These are phyloP conservation scores for Talaromyces sp. DNA, from an alignment of 2,329 filamentous ascomycete genomes.

Conservation along the genomic window DNA sequence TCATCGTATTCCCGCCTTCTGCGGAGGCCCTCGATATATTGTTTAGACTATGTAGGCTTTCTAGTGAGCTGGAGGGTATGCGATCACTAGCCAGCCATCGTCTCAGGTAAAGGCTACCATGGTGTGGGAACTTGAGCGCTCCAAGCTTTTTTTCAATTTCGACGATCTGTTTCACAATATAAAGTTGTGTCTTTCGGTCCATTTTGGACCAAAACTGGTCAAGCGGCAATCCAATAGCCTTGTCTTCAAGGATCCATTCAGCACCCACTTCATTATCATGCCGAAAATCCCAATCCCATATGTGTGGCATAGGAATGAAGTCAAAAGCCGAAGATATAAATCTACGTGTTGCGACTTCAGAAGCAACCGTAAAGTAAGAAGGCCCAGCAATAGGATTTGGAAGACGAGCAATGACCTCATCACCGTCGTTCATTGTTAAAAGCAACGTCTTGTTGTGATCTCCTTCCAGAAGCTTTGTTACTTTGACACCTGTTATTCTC, in stretches of 20 bases:
- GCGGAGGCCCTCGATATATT: neutral
- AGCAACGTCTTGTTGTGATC: slow-evolving; percentile 21
- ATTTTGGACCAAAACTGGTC: slow-evolving; percentile 24
- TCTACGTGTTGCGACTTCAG: slow-evolving; percentile 20
- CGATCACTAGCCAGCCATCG: neutral
- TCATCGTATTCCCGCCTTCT: neutral
- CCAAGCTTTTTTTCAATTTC: slow-evolving; percentile 17
- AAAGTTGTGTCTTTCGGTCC: slow-evolving; percentile 8
- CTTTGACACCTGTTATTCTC: slow-evolving; percentile 11
- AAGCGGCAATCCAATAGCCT: slow-evolving; percentile 23
- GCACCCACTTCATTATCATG: slow-evolving; percentile 30
- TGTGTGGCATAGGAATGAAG: slow-evolving; percentile 27
- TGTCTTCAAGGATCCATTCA: slow-evolving; percentile 38
- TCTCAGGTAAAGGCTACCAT: slow-evolving; percentile 18
- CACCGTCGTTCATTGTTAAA: slow-evolving; percentile 19
- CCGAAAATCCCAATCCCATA: slow-evolving; percentile 29
- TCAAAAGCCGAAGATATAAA: slow-evolving; percentile 12
- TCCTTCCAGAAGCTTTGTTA: slow-evolving; percentile 20
- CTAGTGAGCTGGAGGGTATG: neutral
- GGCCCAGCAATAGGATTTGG: slow-evolving; percentile 16
- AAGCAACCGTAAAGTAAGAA: slow-evolving; percentile 16
- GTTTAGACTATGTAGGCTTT: neutral
- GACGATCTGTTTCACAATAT: slow-evolving; percentile 15
- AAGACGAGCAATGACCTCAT: slow-evolving; percentile 15
- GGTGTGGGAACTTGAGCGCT: slow-evolving; percentile 14